These are phyloP conservation scores for Chlorencoelia australis DNA, from an alignment of 2,329 filamentous ascomycete genomes.

Conservation along the genomic window DNA sequence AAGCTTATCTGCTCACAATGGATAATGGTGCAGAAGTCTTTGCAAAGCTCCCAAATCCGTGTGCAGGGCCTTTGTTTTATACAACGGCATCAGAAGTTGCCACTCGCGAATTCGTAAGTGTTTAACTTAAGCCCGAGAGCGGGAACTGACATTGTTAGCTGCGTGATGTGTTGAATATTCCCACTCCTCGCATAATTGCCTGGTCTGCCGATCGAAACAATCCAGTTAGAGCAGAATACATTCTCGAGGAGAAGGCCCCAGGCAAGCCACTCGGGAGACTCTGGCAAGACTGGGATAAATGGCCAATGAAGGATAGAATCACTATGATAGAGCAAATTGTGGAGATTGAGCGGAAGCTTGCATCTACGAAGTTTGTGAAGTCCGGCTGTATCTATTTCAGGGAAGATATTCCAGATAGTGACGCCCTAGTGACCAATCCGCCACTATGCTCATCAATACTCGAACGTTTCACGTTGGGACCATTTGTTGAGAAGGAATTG, in stretches of 20 bases:
- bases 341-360: too few relatives aligned
- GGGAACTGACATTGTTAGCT: neutral
- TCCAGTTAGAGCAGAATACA: neutral
- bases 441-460: constrained; percentile 4
- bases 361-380: constrained; percentile 6
- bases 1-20: constrained; percentile 21
- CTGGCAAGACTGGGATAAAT: constrained; percentile 3
- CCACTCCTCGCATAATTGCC: constrained; percentile 3
- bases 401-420: constrained; percentile 6
- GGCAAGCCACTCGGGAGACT: neutral
- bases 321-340: constrained; percentile 6
- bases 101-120: constrained; percentile 17
- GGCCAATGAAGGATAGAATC: constrained; percentile 5
- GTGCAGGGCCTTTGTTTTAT: constrained; percentile 11
- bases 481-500: constrained; percentile 4
- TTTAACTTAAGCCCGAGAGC: neutral
- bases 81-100: constrained; percentile 16
- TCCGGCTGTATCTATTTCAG: constrained; percentile 10
- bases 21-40: constrained; percentile 12
- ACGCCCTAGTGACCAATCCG: constrained; percentile 3
- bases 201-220: constrained; percentile 1
- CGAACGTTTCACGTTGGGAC: constrained; percentile 6
- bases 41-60: too few relatives aligned
- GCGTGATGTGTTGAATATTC: constrained; percentile 3
- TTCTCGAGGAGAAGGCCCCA: constrained; percentile 2